Base-by-base conservation (phyloP, 805 yeast species). In the Zygosaccharomyces gambellarensis region DNA sequence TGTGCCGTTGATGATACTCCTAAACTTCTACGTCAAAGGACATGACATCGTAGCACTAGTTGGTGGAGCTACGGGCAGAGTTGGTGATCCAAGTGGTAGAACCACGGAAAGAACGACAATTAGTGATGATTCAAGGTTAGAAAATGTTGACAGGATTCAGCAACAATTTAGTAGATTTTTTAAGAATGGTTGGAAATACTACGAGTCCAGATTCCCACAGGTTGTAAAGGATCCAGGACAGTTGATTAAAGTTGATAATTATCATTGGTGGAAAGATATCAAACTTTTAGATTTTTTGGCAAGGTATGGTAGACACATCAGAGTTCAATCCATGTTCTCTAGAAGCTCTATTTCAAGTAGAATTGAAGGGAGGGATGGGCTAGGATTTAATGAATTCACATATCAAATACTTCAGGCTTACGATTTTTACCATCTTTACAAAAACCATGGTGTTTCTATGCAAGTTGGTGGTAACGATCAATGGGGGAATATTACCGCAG, bases 391-490 rank as follows among this genome's bases (percentile, higher is more conserved):
- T 62, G 99, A 94, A 69, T 94, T 94, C 64, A 79, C 96, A 1
- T 94, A 94, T 66, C 99, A 94, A 63, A 72, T 92, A 17, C 70
- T 94, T 48, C 99, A 94, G 67, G 98, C 97, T 0, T 94, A 80
- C 65, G 99, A 94, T 64, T 94, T 89, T 63, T 89, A 85, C 76
- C 89, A 90, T 62, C 70, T 94, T 50, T 81, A 80, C 71, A 76
- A 75, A 34, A 64, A 77, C 12, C 68, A 79, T 32, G 67, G 72
- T 3, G 90, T 90, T 39, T 73, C 75, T 39, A 68, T 90, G 11
- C 98, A 94, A 70, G 82, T 87, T 31, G 99, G 99, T 22, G 99
- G 99, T 5, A 90, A 87, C 63, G 99, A 94, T 65, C 99, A 94
- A 68, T 94, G 97, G 90, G 99, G 99, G 1, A 94, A 94, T 61